Base-by-base conservation (phyloP, 1,284 basidiomycete species). In the Leccinum colubrinum region DNA sequence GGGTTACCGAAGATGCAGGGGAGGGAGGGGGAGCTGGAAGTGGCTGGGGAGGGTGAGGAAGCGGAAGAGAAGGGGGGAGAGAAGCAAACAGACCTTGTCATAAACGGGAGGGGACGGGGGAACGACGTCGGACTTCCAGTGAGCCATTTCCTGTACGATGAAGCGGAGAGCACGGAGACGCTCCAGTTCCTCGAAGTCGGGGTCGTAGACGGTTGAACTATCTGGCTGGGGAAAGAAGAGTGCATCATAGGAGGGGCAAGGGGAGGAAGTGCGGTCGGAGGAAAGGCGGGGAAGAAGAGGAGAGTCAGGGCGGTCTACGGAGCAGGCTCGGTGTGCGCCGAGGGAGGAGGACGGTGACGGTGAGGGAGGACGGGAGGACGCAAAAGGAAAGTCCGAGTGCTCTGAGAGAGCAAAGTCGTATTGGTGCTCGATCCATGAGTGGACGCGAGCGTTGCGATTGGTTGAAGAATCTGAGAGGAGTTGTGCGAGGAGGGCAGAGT, bases 351-450 rank as follows among this genome's bases (percentile, higher is more conserved):
- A 75, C 0, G 73, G 71, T 0, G 71, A 74, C 0, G 73, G 71
- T 0, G 74, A 74, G 0, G 74, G 68, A 0, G 68, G 53, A 8
- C 66, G 68, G 1, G 74, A 70, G 3, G 61, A 56, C 11, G 59
- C 4, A 35, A 60, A 27, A 35, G 58, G 48, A 37, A 22, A 8
- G 25, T 53, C 25, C 2, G 62, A 11, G 0, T 67, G 69, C 17
- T 73, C 72, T 1, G 74, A 65, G 37, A 75, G 63, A 15, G 70
- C 72, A 69, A 73, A 73, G 64, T 73, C 74, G 55, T 73, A 73
- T 17, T 73, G 72, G 25, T 76, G 73, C 51, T 73, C 72, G 25
- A 73, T 73, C 74, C 72, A 73, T 0, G 74, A 75, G 50, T 73
- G 73, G 0, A 73, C 67, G 4, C 72, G 69, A 0, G 72, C 70